phyloP scores from a whole-genome alignment of 1,139 yeast genomes.

The Sugiyamaella paludigena region DNA sequence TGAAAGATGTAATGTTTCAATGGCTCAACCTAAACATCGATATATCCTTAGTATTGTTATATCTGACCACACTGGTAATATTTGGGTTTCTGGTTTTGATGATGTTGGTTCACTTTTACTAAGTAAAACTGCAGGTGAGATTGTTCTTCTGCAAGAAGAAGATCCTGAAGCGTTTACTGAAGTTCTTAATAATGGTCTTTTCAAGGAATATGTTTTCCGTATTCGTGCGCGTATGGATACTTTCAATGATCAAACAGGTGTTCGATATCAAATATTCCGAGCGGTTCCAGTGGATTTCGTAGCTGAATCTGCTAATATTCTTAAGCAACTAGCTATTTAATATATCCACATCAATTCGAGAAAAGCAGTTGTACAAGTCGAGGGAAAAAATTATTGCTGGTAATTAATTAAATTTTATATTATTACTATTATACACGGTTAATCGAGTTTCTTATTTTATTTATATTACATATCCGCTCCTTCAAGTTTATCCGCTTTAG shows the following conservation, averaged over 20 bases:
- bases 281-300: slow-evolving; percentile 56
- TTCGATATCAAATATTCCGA: slow-evolving; percentile 66
- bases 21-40: slow-evolving; percentile 69
- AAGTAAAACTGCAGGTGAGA: slow-evolving; percentile 67
- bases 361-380: background rate
- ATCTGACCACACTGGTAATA: slow-evolving; percentile 75
- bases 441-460: background rate
- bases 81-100: slow-evolving; percentile 87
- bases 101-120: slow-evolving; percentile 71
- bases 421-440: no score
- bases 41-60: slow-evolving; percentile 71
- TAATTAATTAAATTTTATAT: slow-evolving; percentile 3
- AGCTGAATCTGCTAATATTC: slow-evolving; percentile 61
- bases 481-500: background rate
- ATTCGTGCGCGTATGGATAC: slow-evolving; percentile 79
- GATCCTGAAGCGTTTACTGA: slow-evolving; percentile 50
- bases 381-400: no score
- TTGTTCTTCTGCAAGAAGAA: slow-evolving; percentile 51
- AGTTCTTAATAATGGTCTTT: slow-evolving; percentile 52
- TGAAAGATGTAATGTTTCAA: slow-evolving; percentile 78
- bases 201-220: slow-evolving; percentile 71
- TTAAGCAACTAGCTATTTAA: slow-evolving; percentile 42
- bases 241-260: slow-evolving; percentile 74
- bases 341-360: background rate
- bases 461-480: background rate